Base-by-base conservation (phyloP, 306 rosid species). In the Cucumis hystrix region DNA sequence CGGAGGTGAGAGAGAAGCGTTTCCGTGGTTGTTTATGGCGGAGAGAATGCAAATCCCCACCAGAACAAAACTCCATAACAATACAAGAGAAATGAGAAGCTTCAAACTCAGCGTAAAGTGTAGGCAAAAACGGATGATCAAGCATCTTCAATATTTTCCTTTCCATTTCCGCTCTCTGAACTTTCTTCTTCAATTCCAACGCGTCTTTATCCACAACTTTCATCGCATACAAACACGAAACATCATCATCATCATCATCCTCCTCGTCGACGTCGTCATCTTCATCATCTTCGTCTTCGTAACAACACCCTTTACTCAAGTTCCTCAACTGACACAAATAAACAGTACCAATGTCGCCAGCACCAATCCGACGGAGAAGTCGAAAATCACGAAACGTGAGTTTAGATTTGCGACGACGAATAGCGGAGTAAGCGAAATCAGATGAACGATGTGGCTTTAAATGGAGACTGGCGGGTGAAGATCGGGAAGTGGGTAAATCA, bases 41-140 rank as follows among this genome's bases (percentile, higher is more conserved):
- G 59, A 95, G 93, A 4, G 99, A 91, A 82, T 95, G 99, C 79
- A 95, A 79, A 76, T 95, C 99, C 0, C 99, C 99, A 28, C 98
- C 97, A 69, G 93, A 87, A 20, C 99, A 92, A 70, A 81, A 95
- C 93, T 95, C 99, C 97, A 95, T 95, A 20, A 95, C 99, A 86
- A 95, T 86, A 87, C 99, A 95, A 17, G 99, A 92, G 82, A 87
- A 92, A 83, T 92, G 85, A 0, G 99, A 95, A 1, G 97, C 97
- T 47, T 95, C 99, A 55, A 95, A 95, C 87, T 95, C 97, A 0
- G 99, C 97, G 79, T 89, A 91, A 0, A 95, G 93, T 1, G 93
- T 89, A 5, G 99, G 99, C 16, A 95, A 84, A 59, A 95, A 95
- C 0, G 98, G 99, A 20, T 95, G 99, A 41, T 95, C 99, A 18